Evolutionary conservation across 1,284 basidiomycete species (phyloP), one percentile per base, ranked within the genome.

Genomic region (Ustilago vetiveriae): DNA sequence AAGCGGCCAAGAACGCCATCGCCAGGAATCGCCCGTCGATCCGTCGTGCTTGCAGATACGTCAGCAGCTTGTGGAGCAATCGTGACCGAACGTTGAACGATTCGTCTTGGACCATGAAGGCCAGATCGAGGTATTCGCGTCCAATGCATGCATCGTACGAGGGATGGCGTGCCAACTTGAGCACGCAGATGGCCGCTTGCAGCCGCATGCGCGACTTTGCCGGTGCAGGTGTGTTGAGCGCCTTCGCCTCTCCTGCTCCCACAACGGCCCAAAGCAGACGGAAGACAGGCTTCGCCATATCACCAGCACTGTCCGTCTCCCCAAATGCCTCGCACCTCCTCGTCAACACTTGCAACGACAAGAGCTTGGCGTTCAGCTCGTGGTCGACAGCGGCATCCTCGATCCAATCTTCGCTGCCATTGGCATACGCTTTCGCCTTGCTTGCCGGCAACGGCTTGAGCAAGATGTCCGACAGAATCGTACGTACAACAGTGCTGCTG

Each of bases 1-100:
- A 90, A 0, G 93, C 90, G 0, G 90, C 89, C 30, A 99, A 83
- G 84, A 96, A 94, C 1, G 91, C 88, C 58, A 96, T 87, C 37
- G 92, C 85, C 75, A 94, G 91, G 84, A 90, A 97, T 22, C 88
- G 85, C 0, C 89, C 80, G 14, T 88, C 86, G 8, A 95, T 84
- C 80, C 88, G 88, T 30, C 88, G 86, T 7, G 83, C 81, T 26
- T 86, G 84, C 11, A 93, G 82, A 30, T 91, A 84, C 5, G 85
- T 80, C 6, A 90, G 83, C 5, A 95, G 84, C 82, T 94, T 95
- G 42, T 85, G 86, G 47, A 98, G 82, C 83, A 96, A 92, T 4
- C 78, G 83, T 52, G 88, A 84, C 36, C 96, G 91, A 37, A 98
- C 92, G 65, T 91, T 88, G 81, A 89, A 97, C 76, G 89, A 92